phyloP scores from a whole-genome alignment of 2,329 filamentous ascomycete genomes.

The Aspergillus sp. region DNA sequence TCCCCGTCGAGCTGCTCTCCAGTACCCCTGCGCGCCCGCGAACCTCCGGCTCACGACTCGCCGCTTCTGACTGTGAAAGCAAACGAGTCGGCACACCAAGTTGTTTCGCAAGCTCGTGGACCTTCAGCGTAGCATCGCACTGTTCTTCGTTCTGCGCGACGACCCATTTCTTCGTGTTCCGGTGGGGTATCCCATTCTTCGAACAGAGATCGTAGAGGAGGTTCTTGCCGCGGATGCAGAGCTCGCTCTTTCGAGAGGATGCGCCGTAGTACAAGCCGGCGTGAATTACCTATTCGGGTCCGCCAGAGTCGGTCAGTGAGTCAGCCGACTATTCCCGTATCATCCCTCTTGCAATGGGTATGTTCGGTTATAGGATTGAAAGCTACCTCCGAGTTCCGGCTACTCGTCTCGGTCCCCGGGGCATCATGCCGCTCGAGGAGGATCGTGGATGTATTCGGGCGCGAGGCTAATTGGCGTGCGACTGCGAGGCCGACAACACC shows the following conservation, averaged over 20 bases:
- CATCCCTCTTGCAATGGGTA: not conserved
- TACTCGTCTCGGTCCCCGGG: slow-evolving; percentile 82
- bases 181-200: slow-evolving; percentile 65
- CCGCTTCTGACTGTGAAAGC: slow-evolving; percentile 63
- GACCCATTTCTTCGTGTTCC: slow-evolving; percentile 87
- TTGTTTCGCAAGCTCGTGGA: slow-evolving; percentile 54
- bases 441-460: slow-evolving; percentile 64
- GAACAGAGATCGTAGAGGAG: slow-evolving; percentile 78
- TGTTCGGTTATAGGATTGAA: not conserved
- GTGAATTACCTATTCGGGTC: slow-evolving; percentile 72
- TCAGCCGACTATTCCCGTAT: not conserved
- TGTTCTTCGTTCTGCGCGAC: slow-evolving; percentile 79
- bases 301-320: not conserved
- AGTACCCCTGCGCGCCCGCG: slow-evolving; percentile 70
- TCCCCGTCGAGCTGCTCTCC: slow-evolving; percentile 84
- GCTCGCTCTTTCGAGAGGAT: slow-evolving; percentile 72
- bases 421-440: slow-evolving; percentile 76
- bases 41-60: slow-evolving; percentile 70
- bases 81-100: slow-evolving; percentile 71
- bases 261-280: slow-evolving; percentile 88
- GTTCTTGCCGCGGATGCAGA: slow-evolving; percentile 76
- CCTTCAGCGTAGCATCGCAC: slow-evolving; percentile 55
- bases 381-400: slow-evolving; percentile 78
- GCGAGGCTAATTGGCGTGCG: slow-evolving; percentile 67
- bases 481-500: slow-evolving; percentile 79